Evolutionary conservation across 2,329 filamentous ascomycete genomes (phyloP).

Genomic region (Calonectria multiphialidica): DNA sequence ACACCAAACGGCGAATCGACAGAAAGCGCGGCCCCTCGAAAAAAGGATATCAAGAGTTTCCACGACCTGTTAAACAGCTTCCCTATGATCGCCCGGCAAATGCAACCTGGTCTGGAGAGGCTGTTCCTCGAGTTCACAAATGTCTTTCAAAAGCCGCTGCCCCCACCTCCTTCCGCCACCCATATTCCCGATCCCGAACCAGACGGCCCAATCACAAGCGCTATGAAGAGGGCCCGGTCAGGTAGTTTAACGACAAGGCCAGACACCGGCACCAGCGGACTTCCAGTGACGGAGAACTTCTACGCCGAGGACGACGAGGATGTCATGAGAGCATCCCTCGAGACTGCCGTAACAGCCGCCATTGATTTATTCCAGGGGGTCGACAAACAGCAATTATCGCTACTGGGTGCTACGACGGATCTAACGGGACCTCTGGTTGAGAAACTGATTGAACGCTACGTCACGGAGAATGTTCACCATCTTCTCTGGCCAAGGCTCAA

Average conservation of each 20-base stretch:
- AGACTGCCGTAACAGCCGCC: constrained; percentile 91
- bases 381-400: constrained; percentile 93
- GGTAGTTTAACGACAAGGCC: constrained; percentile 57
- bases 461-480: constrained; percentile 92
- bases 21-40: constrained; percentile 63
- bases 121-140: constrained; percentile 90
- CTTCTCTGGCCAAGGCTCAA: constrained; percentile 88
- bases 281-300: constrained; percentile 71
- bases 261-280: constrained; percentile 47
- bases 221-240: constrained; percentile 67
- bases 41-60: constrained; percentile 94
- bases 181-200: constrained; percentile 70
- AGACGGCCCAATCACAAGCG: constrained; percentile 67
- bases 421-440: constrained; percentile 93
- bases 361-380: constrained; percentile 97
- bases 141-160: constrained; percentile 87
- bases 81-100: constrained; percentile 94
- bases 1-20: constrained; percentile 52
- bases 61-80: constrained; percentile 91
- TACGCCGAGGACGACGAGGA: constrained; percentile 93
- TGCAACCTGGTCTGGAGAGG: constrained; percentile 91
- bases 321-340: constrained; percentile 86
- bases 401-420: constrained; percentile 92
- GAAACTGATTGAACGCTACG: constrained; percentile 92
- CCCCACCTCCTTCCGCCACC: constrained; percentile 75